Percentiles rank a stretch among this genome's conserved stretches.
phyloP scores from a whole-genome alignment of 441 rosid genomes.

The Breynia disticha region DNA sequence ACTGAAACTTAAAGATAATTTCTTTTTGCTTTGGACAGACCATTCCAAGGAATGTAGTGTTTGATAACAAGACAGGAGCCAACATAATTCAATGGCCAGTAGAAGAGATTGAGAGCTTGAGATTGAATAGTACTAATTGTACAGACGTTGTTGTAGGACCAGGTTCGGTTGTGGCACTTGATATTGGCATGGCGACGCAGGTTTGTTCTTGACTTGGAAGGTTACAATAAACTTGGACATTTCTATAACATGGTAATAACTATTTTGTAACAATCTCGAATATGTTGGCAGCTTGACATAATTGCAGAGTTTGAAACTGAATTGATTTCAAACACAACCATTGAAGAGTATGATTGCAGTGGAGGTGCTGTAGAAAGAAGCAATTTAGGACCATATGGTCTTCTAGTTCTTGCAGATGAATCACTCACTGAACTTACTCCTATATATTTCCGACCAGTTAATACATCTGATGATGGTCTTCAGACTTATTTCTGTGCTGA shows the following conservation, averaged over 20 bases:
- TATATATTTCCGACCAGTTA: constrained; percentile 58
- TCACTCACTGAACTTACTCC: constrained; percentile 65
- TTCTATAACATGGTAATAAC: neutral
- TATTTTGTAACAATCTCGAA: neutral
- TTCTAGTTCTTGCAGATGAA: constrained; percentile 59
- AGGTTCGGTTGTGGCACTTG: constrained; percentile 50
- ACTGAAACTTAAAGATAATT: neutral
- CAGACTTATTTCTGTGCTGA: constrained; percentile 66
- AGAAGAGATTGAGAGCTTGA: constrained; percentile 63
- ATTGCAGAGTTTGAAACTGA: constrained; percentile 58
- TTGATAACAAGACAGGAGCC: constrained; percentile 59
- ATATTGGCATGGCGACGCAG: constrained; percentile 63
- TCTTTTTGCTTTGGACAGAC: constrained; percentile 23
- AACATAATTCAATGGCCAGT: constrained; percentile 89
- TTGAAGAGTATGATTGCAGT: constrained; percentile 43
- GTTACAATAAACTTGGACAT: neutral
- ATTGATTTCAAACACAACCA: constrained; percentile 12
- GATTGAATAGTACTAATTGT: constrained; percentile 43
- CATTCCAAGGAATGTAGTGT: constrained; percentile 64
- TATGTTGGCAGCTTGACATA: constrained; percentile 41
- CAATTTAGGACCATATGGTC: constrained; percentile 76
- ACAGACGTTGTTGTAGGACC: constrained; percentile 33
- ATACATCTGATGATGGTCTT: constrained; percentile 38
- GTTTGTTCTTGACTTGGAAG: constrained; percentile 16
- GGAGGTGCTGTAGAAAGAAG: constrained; percentile 60